Evolutionary conservation across 2,329 filamentous ascomycete species (phyloP), one percentile per base, ranked within the genome.

Genomic region (Cladosporium sp.): DNA sequence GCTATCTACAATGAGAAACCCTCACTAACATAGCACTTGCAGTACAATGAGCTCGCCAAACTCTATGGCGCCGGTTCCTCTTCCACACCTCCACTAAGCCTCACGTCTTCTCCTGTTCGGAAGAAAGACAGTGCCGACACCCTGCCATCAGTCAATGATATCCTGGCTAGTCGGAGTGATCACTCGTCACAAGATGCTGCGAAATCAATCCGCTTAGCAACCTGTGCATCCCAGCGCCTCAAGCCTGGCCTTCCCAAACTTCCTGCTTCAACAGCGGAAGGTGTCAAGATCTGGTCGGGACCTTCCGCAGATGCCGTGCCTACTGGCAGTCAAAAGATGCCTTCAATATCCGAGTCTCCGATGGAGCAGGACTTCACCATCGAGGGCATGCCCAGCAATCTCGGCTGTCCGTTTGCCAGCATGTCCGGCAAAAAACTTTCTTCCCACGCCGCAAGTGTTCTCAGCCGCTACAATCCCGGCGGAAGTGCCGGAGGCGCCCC

Each of bases 321-420:
- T 46, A 42, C 67, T 62, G 53, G 71, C 59, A 45, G 65, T 62
- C 53, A 69, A 66, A 64, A 38, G 32, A 71, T 67, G 65, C 66
- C 68, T 9, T 66, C 64, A 7, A 70, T 69, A 51, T 65, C 69
- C 44, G 68, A 71, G 52, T 71, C 71, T 32, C 68, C 68, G 4
- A 61, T 95, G 65, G 91, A 95, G 72, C 86, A 87, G 72, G 91
- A 96, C 70, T 96, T 95, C 63, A 96, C 91, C 14, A 86, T 91
- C 33, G 77, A 85, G 66, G 91, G 91, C 56, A 89, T 83, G 64
- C 88, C 86, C 62, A 88, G 90, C 61, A 81, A 80, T 58, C 74
- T 96, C 48, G 81, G 82, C 60, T 96, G 91, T 71, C 91, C 91
- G 0, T 95, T 95, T 69, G 84, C 81, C 32, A 74, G 73, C 55